A percentile compares a stretch with the other conserved stretches of the same genome.
phyloP scores from a whole-genome alignment of 2,329 filamentous ascomycete genomes.

The Botrytis elliptica region DNA sequence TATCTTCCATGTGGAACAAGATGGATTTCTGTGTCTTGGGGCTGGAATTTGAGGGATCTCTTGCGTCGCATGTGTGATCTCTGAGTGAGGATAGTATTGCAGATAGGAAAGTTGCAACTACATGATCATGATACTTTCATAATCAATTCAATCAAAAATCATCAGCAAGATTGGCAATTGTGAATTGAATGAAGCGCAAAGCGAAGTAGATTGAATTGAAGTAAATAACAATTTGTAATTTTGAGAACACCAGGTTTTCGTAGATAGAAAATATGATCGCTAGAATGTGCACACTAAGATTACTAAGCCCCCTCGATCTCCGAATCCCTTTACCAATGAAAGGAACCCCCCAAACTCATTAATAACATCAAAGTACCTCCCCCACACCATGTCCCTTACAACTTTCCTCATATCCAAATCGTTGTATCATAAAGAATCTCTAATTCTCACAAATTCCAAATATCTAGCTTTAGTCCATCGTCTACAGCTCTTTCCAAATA shows the following conservation, averaged over 20 bases:
- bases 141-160: neutral
- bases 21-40: neutral
- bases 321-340: neutral
- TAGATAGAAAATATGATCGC: neutral
- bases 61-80: neutral
- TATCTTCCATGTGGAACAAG: too few relatives aligned
- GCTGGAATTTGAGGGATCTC: neutral
- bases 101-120: neutral
- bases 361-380: neutral
- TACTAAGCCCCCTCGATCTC: neutral
- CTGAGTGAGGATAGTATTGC: neutral
- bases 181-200: neutral
- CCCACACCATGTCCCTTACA: neutral
- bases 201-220: neutral
- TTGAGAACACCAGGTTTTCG: neutral
- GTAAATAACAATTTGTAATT: neutral
- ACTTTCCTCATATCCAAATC: neutral
- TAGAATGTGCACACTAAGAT: neutral
- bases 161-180: too few relatives aligned
- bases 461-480: conserved; percentile 50
- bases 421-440: conserved; percentile 40
- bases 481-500: conserved; percentile 51
- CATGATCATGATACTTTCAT: neutral
- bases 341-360: neutral
- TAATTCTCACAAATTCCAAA: conserved; percentile 47